Base-by-base conservation (phyloP, 257 asterid genomes). In the Anisodus tanguticus region DNA sequence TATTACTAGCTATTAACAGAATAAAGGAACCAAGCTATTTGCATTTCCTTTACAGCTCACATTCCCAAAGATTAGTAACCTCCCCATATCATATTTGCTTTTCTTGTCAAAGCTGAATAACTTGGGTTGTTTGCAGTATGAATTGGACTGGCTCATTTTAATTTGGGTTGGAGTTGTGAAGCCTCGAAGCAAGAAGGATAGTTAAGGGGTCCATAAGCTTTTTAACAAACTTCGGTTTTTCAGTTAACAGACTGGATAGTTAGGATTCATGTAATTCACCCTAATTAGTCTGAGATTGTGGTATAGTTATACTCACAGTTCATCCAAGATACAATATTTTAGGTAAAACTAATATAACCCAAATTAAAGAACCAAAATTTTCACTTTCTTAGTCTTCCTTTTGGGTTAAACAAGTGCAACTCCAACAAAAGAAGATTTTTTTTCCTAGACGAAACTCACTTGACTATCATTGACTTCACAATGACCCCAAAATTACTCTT, bases 221-320 rank as follows among this genome's bases (percentile, higher is more conserved):
- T 31, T 31, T 31, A 31, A 31, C 35, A 31, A 31, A 31, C 35
- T 31, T 31, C 35, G 35, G 35, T 31, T 68, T 7, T 37, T 6
- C 35, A 13, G 15, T 17, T 5, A 37, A 68, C 13, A 37, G 37
- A 37, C 51, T 5, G 22, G 51, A 37, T 68, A 26, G 31, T 26
- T 26, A 26, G 31, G 31, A 26, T 26, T 26, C 31, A 26, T 26
- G 54, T 69, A 69, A 69, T 16, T 8, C 78, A 8, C 43, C 31
- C 53, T 15, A 69, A 69, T 16, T 8, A 39, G 53, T 16, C 37
- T 45, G 37, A 71, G 58, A 45, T 45, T 71, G 6, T 43, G 57
- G 9, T 71, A 45, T 45, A n/a, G 79, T 19, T 9, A 45, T 45
- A 71, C 45, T 71, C 58, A n/a, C 58, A 71, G 79, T 71, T 71